Evolutionary conservation across 2,329 filamentous ascomycete species (phyloP).

Genomic region (Lachnellula hyalina): DNA sequence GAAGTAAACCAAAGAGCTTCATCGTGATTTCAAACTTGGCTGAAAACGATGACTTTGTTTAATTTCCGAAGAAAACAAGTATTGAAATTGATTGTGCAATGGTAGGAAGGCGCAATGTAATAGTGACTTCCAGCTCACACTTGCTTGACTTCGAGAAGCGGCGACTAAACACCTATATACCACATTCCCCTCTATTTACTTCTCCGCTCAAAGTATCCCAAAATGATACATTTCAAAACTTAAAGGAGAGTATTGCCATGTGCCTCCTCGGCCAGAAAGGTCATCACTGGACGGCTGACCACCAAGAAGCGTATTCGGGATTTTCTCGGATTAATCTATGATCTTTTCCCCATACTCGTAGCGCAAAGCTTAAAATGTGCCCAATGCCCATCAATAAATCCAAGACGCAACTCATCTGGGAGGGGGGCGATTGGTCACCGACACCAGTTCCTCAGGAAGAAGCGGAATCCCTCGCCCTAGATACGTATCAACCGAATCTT

Average conservation of each 20-base stretch:
- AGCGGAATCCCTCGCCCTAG: no score
- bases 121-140: background rate
- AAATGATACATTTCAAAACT: background rate
- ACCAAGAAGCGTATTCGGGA: background rate
- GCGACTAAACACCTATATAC: no score
- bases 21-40: background rate
- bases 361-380: background rate
- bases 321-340: background rate
- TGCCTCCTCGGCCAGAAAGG: background rate
- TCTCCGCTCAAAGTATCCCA: background rate
- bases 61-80: background rate
- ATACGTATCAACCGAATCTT: no score
- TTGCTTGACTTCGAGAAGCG: background rate
- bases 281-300: background rate
- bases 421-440: no score
- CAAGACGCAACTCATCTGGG: no score
- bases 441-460: no score
- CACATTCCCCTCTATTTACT: background rate
- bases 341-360: background rate
- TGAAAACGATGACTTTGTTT: background rate
- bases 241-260: background rate
- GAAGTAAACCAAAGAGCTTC: conserved; percentile 4
- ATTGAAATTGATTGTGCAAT: background rate
- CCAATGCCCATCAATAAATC: no score
- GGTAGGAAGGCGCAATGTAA: background rate